These are phyloP conservation scores for Striga asiatica DNA, from an alignment of 257 asterid genomes.

Conservation along the genomic window DNA sequence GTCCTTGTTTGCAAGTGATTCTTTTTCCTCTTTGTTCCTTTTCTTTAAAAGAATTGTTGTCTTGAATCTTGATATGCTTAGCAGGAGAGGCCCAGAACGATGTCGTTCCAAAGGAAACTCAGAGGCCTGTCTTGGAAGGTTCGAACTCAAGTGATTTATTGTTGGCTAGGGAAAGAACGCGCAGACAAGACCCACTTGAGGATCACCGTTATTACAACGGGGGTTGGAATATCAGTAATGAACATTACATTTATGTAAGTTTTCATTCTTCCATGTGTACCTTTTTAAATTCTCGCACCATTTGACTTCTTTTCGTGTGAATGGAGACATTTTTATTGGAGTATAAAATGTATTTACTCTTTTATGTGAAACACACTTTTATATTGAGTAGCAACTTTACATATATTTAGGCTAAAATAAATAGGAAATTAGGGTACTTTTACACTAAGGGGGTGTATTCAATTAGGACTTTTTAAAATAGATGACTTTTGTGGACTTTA, in stretches of 20 bases:
- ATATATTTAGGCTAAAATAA: too few relatives aligned
- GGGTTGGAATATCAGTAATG: slow-evolving; percentile 78
- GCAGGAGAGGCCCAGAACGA: slow-evolving; percentile 29
- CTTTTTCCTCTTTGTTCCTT: background rate
- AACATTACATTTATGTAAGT: slow-evolving; percentile 63
- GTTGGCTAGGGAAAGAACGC: slow-evolving; percentile 76
- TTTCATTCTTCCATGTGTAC: too few relatives aligned
- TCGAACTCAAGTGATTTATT: slow-evolving; percentile 35
- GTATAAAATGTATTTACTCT: background rate
- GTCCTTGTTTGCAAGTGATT: background rate
- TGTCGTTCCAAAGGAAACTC: slow-evolving; percentile 21
- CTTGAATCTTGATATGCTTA: background rate
- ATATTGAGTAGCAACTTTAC: too few relatives aligned
- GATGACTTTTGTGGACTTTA: too few relatives aligned
- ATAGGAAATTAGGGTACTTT: too few relatives aligned
- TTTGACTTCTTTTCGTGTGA: background rate
- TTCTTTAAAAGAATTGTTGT: too few relatives aligned
- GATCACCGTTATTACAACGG: slow-evolving; percentile 50
- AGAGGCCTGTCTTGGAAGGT: slow-evolving; percentile 40
- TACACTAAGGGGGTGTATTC: too few relatives aligned
- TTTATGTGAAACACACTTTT: too few relatives aligned
- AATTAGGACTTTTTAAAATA: too few relatives aligned
- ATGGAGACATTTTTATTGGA: slow-evolving; percentile 1
- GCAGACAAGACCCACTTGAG: slow-evolving; percentile 58
- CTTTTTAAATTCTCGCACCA: background rate